phyloP scores from a whole-genome alignment of 306 rosid genomes.

The Potentilla sterilis region DNA sequence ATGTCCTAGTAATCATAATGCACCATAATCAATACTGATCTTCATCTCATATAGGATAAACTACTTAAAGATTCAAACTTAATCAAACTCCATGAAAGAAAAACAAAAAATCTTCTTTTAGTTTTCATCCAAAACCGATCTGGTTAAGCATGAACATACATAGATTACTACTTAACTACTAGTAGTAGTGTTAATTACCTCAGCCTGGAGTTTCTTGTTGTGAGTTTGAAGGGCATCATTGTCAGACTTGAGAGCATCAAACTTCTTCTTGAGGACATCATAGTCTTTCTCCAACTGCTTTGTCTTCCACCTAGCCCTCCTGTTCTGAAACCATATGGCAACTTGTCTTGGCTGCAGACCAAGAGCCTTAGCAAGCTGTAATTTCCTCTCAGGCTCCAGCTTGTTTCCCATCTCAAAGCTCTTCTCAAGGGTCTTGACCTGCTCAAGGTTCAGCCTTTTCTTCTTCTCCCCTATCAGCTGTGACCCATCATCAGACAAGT shows the following conservation, averaged over 20 bases:
- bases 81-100: not conserved
- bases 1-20: constrained; percentile 25
- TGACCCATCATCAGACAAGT: constrained; percentile 82
- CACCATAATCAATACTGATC: constrained; percentile 24
- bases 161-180: not conserved
- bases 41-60: not conserved
- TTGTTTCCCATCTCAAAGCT: constrained; percentile 90
- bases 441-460: constrained; percentile 77
- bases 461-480: constrained; percentile 80
- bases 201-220: constrained; percentile 64
- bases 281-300: constrained; percentile 85
- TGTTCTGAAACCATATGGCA: constrained; percentile 94
- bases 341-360: constrained; percentile 86
- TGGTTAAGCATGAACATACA: not conserved
- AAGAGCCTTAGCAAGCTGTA: constrained; percentile 77
- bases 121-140: not conserved
- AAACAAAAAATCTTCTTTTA: too few relatives aligned
- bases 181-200: constrained; percentile 41
- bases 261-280: constrained; percentile 74
- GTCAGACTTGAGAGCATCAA: constrained; percentile 71
- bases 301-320: constrained; percentile 96
- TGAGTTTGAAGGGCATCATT: constrained; percentile 74
- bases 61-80: not conserved
- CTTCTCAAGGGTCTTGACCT: constrained; percentile 87
- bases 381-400: constrained; percentile 89